phyloP scores from a whole-genome alignment of 1,284 basidiomycete genomes.

The Boletus austroedulis region DNA sequence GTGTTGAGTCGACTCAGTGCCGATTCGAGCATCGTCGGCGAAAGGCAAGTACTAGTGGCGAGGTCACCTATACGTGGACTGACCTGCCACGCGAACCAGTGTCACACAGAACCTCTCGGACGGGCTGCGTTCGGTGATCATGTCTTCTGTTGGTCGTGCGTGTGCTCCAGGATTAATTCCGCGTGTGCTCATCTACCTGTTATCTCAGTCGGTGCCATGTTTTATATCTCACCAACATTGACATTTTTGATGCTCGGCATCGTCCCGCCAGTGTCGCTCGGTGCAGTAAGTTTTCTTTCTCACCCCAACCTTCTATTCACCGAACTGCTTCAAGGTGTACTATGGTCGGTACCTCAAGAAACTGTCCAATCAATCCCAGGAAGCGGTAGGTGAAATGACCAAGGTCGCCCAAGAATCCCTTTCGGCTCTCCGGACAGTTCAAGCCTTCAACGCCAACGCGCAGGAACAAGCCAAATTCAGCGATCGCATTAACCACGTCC shows the following conservation, averaged over 20 bases:
- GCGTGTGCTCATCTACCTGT: slow-evolving; percentile 5
- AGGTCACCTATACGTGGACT: background rate
- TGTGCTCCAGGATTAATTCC: slow-evolving; percentile 14
- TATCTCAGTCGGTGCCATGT: slow-evolving; percentile 85
- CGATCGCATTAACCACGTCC: slow-evolving; percentile 65
- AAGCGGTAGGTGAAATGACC: slow-evolving; percentile 93
- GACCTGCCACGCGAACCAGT: slow-evolving; percentile 37
- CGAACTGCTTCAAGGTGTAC: slow-evolving; percentile 59
- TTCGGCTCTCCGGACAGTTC: slow-evolving; percentile 90
- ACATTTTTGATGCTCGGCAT: slow-evolving; percentile 92
- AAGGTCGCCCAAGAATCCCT: slow-evolving; percentile 90
- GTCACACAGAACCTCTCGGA: slow-evolving; percentile 92
- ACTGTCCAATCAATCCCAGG: slow-evolving; percentile 89
- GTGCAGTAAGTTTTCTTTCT: slow-evolving; percentile 61
- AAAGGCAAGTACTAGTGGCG: slow-evolving; percentile 55
- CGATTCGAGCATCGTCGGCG: slow-evolving; percentile 93
- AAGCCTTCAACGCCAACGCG: slow-evolving; percentile 80
- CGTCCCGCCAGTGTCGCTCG: slow-evolving; percentile 93
- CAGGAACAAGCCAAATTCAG: slow-evolving; percentile 75
- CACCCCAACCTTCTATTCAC: background rate
- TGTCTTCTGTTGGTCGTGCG: slow-evolving; percentile 85
- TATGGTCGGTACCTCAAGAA: slow-evolving; percentile 95
- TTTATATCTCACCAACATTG: slow-evolving; percentile 88
- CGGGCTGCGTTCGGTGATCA: slow-evolving; percentile 83
- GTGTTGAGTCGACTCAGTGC: slow-evolving; percentile 89